Evolutionary conservation across 805 yeast species (phyloP).

Genomic region (Cyberlindnera maritima): DNA sequence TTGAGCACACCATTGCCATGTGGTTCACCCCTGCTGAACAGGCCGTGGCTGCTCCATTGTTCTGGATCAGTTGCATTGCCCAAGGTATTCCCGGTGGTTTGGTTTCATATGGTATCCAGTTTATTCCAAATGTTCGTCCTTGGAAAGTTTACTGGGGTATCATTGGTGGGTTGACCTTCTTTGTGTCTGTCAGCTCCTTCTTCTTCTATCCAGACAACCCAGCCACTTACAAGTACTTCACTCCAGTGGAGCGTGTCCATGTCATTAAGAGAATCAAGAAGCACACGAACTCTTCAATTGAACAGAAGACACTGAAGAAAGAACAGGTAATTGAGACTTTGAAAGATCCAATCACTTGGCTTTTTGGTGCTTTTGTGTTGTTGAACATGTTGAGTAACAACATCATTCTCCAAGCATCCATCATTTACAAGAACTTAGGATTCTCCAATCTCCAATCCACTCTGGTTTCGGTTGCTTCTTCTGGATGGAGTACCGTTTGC

Average conservation of each 20-base stretch:
- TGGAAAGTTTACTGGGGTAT: constrained; percentile 51
- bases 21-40: constrained; percentile 40
- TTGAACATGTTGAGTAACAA: constrained; percentile 47
- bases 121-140: constrained; percentile 19
- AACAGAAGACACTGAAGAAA: constrained; percentile 41
- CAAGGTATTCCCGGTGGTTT: constrained; percentile 18
- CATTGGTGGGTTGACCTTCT: constrained; percentile 44
- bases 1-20: constrained; percentile 40
- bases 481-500: constrained; percentile 25
- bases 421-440: constrained; percentile 39
- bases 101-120: constrained; percentile 16
- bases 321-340: constrained; percentile 41
- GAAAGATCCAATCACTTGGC: constrained; percentile 41
- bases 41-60: constrained; percentile 44
- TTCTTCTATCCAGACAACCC: constrained; percentile 50
- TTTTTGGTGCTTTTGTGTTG: constrained; percentile 30
- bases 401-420: constrained; percentile 43
- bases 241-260: constrained; percentile 40
- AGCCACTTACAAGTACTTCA: constrained; percentile 39
- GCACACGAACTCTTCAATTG: constrained; percentile 37
- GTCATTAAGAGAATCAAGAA: constrained; percentile 38
- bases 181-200: constrained; percentile 29
- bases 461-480: constrained; percentile 43
- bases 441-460: constrained; percentile 40
- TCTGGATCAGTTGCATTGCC: constrained; percentile 25